A percentile compares a stretch with the other conserved stretches of the same genome.
phyloP scores from a whole-genome alignment of 352 stramenopile genomes.

The Phytophthora vignae region DNA sequence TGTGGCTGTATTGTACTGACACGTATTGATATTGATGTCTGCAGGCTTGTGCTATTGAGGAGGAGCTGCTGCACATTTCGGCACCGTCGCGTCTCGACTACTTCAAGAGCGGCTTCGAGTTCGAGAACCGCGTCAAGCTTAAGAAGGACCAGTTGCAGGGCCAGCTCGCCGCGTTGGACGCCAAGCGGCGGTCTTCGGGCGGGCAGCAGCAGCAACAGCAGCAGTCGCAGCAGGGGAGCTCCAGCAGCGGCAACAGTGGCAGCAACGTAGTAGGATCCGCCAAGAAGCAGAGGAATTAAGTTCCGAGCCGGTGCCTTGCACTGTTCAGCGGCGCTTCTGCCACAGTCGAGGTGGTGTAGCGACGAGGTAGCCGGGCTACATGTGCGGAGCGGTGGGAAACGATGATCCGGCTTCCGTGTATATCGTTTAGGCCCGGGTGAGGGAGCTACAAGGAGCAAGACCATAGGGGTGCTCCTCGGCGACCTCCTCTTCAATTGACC shows the following conservation, averaged over 20 bases:
- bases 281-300: constrained; percentile 75
- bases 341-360: constrained; percentile 16
- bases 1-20: background rate
- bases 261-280: constrained; percentile 56
- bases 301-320: constrained; percentile 18
- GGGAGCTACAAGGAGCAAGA: constrained; percentile 9
- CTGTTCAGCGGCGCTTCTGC: constrained; percentile 12
- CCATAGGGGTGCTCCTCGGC: constrained; percentile 19
- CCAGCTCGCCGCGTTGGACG: constrained; percentile 80
- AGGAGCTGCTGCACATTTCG: constrained; percentile 90
- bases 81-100: constrained; percentile 89
- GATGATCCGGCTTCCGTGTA: constrained; percentile 30
- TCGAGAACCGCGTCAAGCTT: constrained; percentile 91
- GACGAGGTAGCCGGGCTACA: constrained; percentile 9
- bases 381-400: constrained; percentile 23
- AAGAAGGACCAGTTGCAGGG: constrained; percentile 91
- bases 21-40: constrained; percentile 8
- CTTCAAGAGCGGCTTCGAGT: constrained; percentile 93
- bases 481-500: constrained; percentile 24
- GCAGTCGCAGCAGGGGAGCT: constrained; percentile 36
- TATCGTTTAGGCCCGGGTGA: constrained; percentile 21
- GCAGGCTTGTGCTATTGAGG: constrained; percentile 89
- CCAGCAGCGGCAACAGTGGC: constrained; percentile 45
- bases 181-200: constrained; percentile 69
- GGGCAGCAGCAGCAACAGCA: constrained; percentile 45